These are phyloP conservation scores for Fusarium odoratissimum DNA, from an alignment of 2,329 filamentous ascomycete genomes.

Conservation along the genomic window DNA sequence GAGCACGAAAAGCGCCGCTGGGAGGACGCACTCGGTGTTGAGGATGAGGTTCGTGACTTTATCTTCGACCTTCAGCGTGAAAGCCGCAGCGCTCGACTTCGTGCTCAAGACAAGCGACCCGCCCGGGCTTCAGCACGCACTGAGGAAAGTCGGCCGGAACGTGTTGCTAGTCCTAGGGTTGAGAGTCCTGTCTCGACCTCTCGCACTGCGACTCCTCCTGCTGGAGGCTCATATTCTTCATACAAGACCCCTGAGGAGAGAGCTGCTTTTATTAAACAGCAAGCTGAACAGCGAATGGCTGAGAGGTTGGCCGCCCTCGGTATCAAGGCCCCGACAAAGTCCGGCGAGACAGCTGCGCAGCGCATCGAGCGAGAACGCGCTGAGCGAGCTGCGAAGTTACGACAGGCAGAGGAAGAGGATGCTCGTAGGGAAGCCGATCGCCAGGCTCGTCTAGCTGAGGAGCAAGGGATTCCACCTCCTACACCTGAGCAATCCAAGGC, in stretches of 20 bases:
- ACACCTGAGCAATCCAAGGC: conserved; percentile 59
- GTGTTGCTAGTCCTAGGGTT: conserved; percentile 57
- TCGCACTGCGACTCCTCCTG: conserved; percentile 61
- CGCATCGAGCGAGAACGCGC: conserved; percentile 87
- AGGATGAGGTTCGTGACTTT: conserved; percentile 96
- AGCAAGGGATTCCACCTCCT: conserved; percentile 74
- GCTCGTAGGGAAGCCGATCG: conserved; percentile 87
- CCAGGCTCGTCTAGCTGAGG: conserved; percentile 83
- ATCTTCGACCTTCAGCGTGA: conserved; percentile 95
- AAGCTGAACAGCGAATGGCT: conserved; percentile 96
- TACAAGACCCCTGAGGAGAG: conserved; percentile 94
- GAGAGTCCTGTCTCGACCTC: conserved; percentile 66
- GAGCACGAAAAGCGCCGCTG: conserved; percentile 94
- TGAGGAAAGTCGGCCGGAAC: conserved; percentile 57
- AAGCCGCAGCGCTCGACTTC: conserved; percentile 79
- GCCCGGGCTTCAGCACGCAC: conserved; percentile 55
- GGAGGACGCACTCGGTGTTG: conserved; percentile 95
- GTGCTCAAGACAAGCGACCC: conserved; percentile 66
- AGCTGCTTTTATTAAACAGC: conserved; percentile 95
- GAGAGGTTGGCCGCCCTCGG: conserved; percentile 94
- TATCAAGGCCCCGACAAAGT: conserved; percentile 83
- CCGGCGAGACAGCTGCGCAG: conserved; percentile 84
- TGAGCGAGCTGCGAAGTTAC: conserved; percentile 87
- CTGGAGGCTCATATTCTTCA: conserved; percentile 77
- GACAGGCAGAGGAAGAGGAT: conserved; percentile 94